Evolutionary conservation across 352 stramenopile genomes (phyloP).

Genomic region (Phytophthora macrochlamydospora): DNA sequence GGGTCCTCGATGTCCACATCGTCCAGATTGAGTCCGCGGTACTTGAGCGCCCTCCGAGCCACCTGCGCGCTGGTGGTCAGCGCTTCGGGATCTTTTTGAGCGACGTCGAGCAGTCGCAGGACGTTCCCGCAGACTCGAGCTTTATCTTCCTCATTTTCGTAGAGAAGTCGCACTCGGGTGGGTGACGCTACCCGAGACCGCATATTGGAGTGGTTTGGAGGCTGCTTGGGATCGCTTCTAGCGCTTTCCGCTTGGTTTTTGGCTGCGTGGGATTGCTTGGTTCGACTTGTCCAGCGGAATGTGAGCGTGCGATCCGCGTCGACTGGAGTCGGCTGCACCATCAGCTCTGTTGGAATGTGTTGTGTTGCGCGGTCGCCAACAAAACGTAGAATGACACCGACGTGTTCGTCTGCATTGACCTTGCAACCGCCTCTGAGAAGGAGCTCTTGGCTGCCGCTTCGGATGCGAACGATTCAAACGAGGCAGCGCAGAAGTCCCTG

Average conservation of each 20-base stretch:
- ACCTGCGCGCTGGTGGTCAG: slow-evolving; percentile 37
- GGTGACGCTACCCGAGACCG: slow-evolving; percentile 12
- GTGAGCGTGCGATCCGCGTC: slow-evolving; percentile 23
- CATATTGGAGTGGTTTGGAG: no score
- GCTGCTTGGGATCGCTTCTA: not conserved
- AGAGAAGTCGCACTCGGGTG: slow-evolving; percentile 40
- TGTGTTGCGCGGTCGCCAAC: slow-evolving; percentile 17
- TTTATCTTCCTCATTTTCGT: slow-evolving; percentile 44
- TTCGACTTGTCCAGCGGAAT: slow-evolving; percentile 30
- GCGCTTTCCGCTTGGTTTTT: slow-evolving; percentile 15
- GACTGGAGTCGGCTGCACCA: slow-evolving; percentile 19
- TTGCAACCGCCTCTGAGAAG: slow-evolving; percentile 15
- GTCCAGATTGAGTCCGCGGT: slow-evolving; percentile 36
- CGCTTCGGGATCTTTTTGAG: slow-evolving; percentile 33
- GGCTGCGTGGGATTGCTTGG: slow-evolving; percentile 4
- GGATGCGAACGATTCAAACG: not conserved
- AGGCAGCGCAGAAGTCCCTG: not conserved
- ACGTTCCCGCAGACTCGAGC: slow-evolving; percentile 42
- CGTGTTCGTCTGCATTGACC: no score
- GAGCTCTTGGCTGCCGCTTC: not conserved
- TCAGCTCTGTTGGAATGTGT: slow-evolving; percentile 9
- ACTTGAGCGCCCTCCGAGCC: slow-evolving; percentile 45
- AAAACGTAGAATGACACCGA: slow-evolving; percentile 34
- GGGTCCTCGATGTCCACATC: slow-evolving; percentile 42
- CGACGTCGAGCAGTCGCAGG: slow-evolving; percentile 38